Evolutionary conservation across 1,284 basidiomycete species (phyloP).

Genomic region (Coniferiporia weirii): DNA sequence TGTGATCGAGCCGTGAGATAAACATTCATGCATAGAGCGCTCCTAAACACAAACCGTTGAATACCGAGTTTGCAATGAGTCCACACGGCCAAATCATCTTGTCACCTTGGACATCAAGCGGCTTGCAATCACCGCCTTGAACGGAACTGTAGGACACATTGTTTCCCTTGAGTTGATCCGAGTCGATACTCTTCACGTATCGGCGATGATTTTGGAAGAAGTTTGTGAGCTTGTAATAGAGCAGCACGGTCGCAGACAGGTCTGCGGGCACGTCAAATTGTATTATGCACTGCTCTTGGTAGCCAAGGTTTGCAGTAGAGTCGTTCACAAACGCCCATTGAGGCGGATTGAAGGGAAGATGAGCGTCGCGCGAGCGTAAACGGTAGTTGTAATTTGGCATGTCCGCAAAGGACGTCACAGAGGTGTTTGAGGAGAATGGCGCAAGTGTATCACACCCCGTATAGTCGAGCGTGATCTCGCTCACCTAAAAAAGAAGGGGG

Average conservation of each 20-base stretch:
- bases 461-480: constrained; percentile 94
- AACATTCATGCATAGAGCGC: background rate
- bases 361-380: constrained; percentile 53
- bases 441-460: constrained; percentile 79
- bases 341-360: constrained; percentile 45
- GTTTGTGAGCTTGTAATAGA: constrained; percentile 97
- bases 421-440: constrained; percentile 36
- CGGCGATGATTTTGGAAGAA: constrained; percentile 99
- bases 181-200: constrained; percentile 90
- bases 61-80: constrained; percentile 95
- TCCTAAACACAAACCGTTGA: constrained; percentile 69
- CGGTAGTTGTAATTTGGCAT: constrained; percentile 78
- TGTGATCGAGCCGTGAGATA: constrained; percentile 26
- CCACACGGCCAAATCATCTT: constrained; percentile 91
- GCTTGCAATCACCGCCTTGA: constrained; percentile 83
- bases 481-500: constrained; percentile 49
- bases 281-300: constrained; percentile 65
- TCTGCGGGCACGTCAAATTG: constrained; percentile 81
- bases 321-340: constrained; percentile 66
- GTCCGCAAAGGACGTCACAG: constrained; percentile 43
- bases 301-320: constrained; percentile 37
- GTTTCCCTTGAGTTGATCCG: constrained; percentile 83
- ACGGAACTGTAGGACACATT: constrained; percentile 48
- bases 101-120: constrained; percentile 54
- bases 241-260: constrained; percentile 73